These are phyloP conservation scores for Yamadazyma tumulicola DNA, from an alignment of 805 yeast genomes.

Conservation along the genomic window DNA sequence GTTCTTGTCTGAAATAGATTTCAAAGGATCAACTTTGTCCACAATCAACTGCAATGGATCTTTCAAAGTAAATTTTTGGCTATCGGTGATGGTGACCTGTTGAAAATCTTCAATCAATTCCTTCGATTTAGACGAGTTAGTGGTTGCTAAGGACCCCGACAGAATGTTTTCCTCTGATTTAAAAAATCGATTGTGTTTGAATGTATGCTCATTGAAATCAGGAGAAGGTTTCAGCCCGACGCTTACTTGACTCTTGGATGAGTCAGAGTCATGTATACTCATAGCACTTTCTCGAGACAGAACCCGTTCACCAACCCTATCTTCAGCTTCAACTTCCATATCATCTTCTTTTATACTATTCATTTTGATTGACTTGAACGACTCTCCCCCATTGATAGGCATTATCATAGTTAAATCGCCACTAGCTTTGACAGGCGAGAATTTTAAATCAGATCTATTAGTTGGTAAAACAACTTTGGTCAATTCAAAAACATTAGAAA, in stretches of 20 bases:
- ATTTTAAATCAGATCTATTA: neutral
- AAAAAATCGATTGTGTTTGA: neutral
- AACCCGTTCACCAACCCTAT: too few species aligned
- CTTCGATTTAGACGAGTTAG: conserved; percentile 2
- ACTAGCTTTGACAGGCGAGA: conserved; percentile 4
- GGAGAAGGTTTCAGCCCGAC: neutral
- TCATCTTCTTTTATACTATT: conserved; percentile 41
- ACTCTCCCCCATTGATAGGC: conserved; percentile 8
- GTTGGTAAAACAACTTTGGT: conserved; percentile 26
- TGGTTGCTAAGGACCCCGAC: neutral
- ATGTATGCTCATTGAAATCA: neutral
- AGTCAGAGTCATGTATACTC: neutral
- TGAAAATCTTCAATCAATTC: conserved; percentile 23
- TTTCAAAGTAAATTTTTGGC: conserved; percentile 1
- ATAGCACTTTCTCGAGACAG: too few species aligned
- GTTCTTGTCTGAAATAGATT: conserved; percentile 27
- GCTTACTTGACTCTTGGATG: neutral
- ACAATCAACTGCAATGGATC: conserved; percentile 31
- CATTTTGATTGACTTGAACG: conserved; percentile 2
- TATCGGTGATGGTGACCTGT: conserved; percentile 24
- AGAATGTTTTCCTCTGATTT: neutral
- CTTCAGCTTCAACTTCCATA: conserved; percentile 57
- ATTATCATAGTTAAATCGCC: conserved; percentile 12
- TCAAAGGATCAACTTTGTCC: conserved; percentile 42
- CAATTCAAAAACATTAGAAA: conserved; percentile 22